These are phyloP conservation scores for Pseudogymnoascus sp. DNA, from an alignment of 2,329 filamentous ascomycete species.

Conservation along the genomic window DNA sequence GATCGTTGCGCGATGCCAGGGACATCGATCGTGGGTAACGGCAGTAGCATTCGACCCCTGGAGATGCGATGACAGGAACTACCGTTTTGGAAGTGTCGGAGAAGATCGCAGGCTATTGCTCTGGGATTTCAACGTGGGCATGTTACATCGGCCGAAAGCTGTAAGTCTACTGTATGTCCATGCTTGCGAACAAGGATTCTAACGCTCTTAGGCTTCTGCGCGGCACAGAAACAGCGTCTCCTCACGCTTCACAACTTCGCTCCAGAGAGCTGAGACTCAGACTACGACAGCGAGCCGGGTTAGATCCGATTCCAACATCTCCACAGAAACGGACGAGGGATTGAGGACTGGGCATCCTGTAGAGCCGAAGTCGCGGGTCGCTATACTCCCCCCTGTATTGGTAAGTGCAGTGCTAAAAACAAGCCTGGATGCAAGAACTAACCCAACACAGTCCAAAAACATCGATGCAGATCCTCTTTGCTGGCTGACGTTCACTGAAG, in stretches of 20 bases:
- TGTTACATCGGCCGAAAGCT: constrained; percentile 84
- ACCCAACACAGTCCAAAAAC: constrained; percentile 55
- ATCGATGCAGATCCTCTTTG: constrained; percentile 80
- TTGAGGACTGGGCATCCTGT: constrained; percentile 47
- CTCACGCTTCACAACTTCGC: constrained; percentile 38
- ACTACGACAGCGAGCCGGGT: constrained; percentile 52
- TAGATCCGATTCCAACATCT: constrained; percentile 63
- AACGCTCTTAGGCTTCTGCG: constrained; percentile 38
- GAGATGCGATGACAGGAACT: constrained; percentile 92
- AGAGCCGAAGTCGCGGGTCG: constrained; percentile 73
- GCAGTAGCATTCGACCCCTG: constrained; percentile 92
- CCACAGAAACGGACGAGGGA: constrained; percentile 40
- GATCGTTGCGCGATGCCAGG: constrained; percentile 85
- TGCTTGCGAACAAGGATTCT: constrained; percentile 6
- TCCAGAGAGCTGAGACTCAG: constrained; percentile 54
- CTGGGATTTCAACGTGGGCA: constrained; percentile 97
- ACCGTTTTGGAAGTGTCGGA: constrained; percentile 91
- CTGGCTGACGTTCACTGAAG: constrained; percentile 89
- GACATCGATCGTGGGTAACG: constrained; percentile 93
- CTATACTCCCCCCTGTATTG: constrained; percentile 84
- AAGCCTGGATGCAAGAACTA: not conserved
- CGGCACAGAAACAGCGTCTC: constrained; percentile 45
- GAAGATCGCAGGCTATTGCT: constrained; percentile 85
- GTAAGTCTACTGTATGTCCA: constrained; percentile 41
- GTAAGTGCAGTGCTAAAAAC: constrained; percentile 37